Base-by-base conservation (phyloP, 768 basidiomycete genomes). In the Tylopilus felleus region DNA sequence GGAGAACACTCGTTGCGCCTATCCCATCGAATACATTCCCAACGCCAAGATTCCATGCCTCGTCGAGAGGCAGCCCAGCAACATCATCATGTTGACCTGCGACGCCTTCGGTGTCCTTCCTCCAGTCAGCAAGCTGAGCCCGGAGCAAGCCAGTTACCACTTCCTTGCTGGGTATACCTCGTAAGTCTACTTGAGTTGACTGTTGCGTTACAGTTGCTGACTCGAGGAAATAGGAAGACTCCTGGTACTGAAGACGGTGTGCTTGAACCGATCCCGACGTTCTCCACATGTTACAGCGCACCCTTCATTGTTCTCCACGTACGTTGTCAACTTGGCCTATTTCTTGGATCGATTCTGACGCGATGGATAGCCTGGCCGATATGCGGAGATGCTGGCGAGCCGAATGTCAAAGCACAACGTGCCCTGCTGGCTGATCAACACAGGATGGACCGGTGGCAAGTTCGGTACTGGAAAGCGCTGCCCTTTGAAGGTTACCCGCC, bases 181-280 rank as follows among this genome's bases (percentile, higher is more conserved):
- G 84, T 88, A 65, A 73, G 86, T 75, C 35, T 7, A 27, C 36
- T 25, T 16, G 28, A 41, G 17, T 25, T 29, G 22, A 14, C 8
- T 2, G 22, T 39, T 4, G 23, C 23, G 12, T 43, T 10, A 53
- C 44, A 14, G n/a, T 45, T 6, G 35, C 33, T 58, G 48, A 64
- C 64, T 65, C 50, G 70, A 5, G 27, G 43, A 33, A 51, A 45
- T 45, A 88, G 86, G 61, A 98, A 98, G 82, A 98, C 95, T 2
- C 95, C 95, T n/a, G 95, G 95, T 51, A 98, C 96, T 4, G 96
- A 98, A 70, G 96, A 98, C 65, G 96, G 96, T 68, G 90, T 99
- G 27, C 80, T 97, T 42, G 97, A 99, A 71, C 97, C 97, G 55
- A 95, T 96, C 59, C 97, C 97, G 22, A 98, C 97, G 39, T 99